phyloP scores from a whole-genome alignment of 2,329 filamentous ascomycete species.

The Monosporascus ibericus region DNA sequence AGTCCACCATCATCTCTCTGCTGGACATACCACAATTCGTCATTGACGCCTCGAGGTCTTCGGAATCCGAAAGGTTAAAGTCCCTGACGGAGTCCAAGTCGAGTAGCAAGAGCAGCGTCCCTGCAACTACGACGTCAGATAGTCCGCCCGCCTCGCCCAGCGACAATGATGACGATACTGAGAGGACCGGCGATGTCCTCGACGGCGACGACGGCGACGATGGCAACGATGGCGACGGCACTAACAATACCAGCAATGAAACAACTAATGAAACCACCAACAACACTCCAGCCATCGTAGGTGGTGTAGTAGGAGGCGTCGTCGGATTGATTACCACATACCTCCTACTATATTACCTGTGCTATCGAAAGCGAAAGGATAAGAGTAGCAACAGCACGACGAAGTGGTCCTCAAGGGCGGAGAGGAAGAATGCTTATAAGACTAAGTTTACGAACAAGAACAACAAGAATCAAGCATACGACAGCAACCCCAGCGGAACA shows the following conservation, averaged over 20 bases:
- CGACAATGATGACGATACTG: background rate
- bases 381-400: background rate
- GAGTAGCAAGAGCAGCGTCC: background rate
- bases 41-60: slow-evolving; percentile 16
- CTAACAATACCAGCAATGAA: background rate
- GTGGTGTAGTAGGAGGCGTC: background rate
- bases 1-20: slow-evolving; percentile 24
- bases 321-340: background rate
- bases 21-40: slow-evolving; percentile 29
- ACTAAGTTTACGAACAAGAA: no score
- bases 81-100: background rate
- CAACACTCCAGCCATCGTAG: background rate
- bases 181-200: background rate
- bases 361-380: background rate
- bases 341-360: background rate
- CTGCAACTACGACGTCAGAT: background rate
- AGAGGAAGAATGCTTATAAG: no score
- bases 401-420: no score
- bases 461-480: no score
- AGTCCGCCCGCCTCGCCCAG: background rate
- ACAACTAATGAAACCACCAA: background rate
- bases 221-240: background rate
- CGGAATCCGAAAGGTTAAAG: background rate
- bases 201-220: background rate
- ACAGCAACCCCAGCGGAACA: no score